Conservation (phyloP, 768 basidiomycete species). For the Lactarius akahatsu region DNA sequence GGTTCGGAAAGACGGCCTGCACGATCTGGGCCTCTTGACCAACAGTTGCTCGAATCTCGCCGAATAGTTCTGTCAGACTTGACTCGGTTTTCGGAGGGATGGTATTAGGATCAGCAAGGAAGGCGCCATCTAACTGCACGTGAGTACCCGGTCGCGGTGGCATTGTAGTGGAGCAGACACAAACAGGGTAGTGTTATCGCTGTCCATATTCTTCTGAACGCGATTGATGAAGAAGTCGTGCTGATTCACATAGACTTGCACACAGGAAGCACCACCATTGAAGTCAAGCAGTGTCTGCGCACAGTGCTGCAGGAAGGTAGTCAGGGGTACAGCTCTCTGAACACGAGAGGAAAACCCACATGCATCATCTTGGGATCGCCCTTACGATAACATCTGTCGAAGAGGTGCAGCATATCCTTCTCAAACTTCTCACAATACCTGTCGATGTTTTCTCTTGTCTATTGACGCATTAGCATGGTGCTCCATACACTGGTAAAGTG, state of each 20-base stretch:
- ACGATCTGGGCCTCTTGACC: constrained; percentile 97
- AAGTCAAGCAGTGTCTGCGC: constrained; percentile 96
- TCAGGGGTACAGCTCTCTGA: neutral
- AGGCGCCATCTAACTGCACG: constrained; percentile 64
- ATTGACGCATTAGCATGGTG: constrained; percentile 7
- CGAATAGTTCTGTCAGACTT: constrained; percentile 75
- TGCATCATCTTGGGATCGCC: constrained; percentile 99
- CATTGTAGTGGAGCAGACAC: constrained; percentile 26
- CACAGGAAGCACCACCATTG: constrained; percentile 94
- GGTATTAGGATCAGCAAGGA: constrained; percentile 75
- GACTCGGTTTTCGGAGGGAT: constrained; percentile 75
- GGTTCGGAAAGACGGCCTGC: constrained; percentile 97
- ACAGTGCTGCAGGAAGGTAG: constrained; percentile 66
- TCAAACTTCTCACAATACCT: constrained; percentile 99
- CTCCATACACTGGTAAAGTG: neutral
- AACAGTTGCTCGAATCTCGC: constrained; percentile 87
- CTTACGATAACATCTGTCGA: constrained; percentile 93
- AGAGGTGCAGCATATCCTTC: constrained; percentile 95
- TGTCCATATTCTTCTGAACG: constrained; percentile 60
- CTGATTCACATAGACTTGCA: constrained; percentile 98
- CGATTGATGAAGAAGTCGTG: constrained; percentile 99
- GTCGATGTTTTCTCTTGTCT: constrained; percentile 92
- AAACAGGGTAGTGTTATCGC: constrained; percentile 58
- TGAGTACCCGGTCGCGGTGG: neutral
- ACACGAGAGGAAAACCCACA: constrained; percentile 45